Evolutionary conservation across 2,329 filamentous ascomycete genomes (phyloP).

Genomic region (Domatiomyces catenatus): DNA sequence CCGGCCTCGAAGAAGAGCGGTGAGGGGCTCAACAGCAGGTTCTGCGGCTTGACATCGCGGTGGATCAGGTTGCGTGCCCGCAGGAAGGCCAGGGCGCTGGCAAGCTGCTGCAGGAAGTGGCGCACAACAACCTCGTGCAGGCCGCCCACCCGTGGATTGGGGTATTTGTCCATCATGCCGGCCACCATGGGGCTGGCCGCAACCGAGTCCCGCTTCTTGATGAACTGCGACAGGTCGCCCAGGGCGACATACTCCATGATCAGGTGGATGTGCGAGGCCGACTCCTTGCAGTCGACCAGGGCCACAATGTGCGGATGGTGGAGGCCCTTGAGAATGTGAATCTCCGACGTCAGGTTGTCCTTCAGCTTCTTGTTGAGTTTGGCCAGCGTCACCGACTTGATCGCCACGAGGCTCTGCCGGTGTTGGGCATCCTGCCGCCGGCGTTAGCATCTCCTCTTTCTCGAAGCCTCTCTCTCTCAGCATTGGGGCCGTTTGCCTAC

Average conservation of each 20-base stretch:
- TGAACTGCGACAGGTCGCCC: conserved; percentile 85
- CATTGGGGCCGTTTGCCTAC: conserved; percentile 36
- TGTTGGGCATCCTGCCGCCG: conserved; percentile 8
- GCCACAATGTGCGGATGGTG: conserved; percentile 95
- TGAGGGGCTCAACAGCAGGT: conserved; percentile 76
- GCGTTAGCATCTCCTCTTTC: conserved; percentile 7
- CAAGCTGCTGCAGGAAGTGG: conserved; percentile 89
- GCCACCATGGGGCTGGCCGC: conserved; percentile 63
- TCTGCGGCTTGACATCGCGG: conserved; percentile 94
- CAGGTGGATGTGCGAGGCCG: conserved; percentile 75
- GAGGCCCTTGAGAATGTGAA: conserved; percentile 82
- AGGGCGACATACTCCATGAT: conserved; percentile 98
- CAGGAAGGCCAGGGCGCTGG: conserved; percentile 81
- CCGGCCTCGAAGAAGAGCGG: conserved; percentile 51
- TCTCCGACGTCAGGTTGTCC: conserved; percentile 89
- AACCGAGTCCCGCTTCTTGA: conserved; percentile 79
- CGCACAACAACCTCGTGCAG: conserved; percentile 91
- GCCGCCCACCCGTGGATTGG: conserved; percentile 66
- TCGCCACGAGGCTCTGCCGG: conserved; percentile 56
- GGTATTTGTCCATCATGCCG: conserved; percentile 88
- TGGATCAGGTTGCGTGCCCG: conserved; percentile 77
- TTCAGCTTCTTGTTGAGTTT: conserved; percentile 93
- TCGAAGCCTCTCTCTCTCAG: too few relatives aligned
- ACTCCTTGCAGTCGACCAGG: conserved; percentile 86
- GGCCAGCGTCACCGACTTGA: conserved; percentile 86